A percentile compares a stretch with the other conserved stretches of the same genome.
phyloP scores from a whole-genome alignment of 2,329 filamentous ascomycete genomes.

The Paracamarosporium sp. region DNA sequence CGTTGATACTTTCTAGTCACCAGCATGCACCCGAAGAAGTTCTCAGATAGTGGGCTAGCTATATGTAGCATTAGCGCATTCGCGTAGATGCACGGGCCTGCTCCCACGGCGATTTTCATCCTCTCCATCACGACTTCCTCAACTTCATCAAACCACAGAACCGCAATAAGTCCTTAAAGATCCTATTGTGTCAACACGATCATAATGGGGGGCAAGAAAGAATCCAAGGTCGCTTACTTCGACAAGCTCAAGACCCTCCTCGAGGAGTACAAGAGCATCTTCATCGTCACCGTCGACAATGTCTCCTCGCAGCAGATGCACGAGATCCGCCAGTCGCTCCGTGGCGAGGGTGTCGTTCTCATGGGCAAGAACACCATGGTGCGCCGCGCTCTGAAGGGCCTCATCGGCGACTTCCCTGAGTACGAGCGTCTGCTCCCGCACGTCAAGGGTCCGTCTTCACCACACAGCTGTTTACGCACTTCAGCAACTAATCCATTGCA shows the following conservation, averaged over 20 bases:
- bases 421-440: slow-evolving; percentile 97
- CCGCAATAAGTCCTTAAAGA: slow-evolving; percentile 84
- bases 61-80: slow-evolving; percentile 2
- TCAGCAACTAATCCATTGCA: slow-evolving; percentile 34
- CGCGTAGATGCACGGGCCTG: slow-evolving; percentile 13
- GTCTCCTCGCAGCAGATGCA: slow-evolving; percentile 99
- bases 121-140: slow-evolving; percentile 14
- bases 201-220: slow-evolving; percentile 99
- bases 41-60: slow-evolving; percentile 5
- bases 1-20: neutral
- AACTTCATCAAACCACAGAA: slow-evolving; percentile 33
- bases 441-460: slow-evolving; percentile 71
- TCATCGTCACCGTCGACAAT: slow-evolving; percentile 95
- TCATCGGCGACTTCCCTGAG: slow-evolving; percentile 88
- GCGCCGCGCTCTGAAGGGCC: slow-evolving; percentile 96
- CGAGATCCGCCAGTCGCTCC: slow-evolving; percentile 95
- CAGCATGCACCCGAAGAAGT: slow-evolving; percentile 4
- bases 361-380: slow-evolving; percentile 99
- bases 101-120: slow-evolving; percentile 29
- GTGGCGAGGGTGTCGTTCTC: slow-evolving; percentile 90
- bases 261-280: slow-evolving; percentile 95
- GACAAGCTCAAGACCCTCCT: slow-evolving; percentile 98
- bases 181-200: slow-evolving; percentile 89
- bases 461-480: slow-evolving; percentile 1
- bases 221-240: slow-evolving; percentile 96